Percentiles rank a stretch among this genome's conserved stretches.
These are phyloP conservation scores for Solanum sejunctum DNA, from an alignment of 257 asterid species.

Conservation along the genomic window DNA sequence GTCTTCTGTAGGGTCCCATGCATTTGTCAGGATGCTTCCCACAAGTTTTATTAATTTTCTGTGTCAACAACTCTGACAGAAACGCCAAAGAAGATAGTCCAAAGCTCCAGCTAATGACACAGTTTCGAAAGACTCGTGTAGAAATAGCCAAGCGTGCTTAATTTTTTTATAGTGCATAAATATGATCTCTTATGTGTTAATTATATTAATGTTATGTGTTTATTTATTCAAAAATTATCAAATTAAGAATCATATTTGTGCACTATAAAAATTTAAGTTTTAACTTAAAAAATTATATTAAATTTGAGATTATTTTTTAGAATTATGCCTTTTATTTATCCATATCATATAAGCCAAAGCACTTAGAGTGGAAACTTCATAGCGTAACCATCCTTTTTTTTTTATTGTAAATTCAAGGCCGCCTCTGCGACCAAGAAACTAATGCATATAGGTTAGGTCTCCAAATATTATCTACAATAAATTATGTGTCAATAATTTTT, in stretches of 20 bases:
- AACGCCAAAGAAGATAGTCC: background rate
- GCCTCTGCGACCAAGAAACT: background rate
- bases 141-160: background rate
- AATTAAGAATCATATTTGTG: too few species aligned
- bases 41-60: background rate
- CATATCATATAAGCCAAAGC: background rate
- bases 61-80: background rate
- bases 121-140: background rate
- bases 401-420: background rate
- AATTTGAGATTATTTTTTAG: too few species aligned
- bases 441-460: too few species aligned
- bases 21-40: background rate
- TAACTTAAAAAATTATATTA: too few species aligned
- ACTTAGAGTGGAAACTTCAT: background rate
- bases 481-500: too few species aligned
- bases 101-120: background rate
- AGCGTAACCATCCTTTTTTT: background rate
- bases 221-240: too few species aligned
- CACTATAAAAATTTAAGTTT: too few species aligned
- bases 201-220: too few species aligned
- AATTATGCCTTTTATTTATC: too few species aligned
- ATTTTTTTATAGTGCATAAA: too few species aligned
- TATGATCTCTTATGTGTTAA: too few species aligned
- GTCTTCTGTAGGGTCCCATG: background rate
- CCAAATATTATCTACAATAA: too few species aligned